Conservation (phyloP, 2,329 filamentous ascomycete genomes). For the Simplicillium sp. region DNA sequence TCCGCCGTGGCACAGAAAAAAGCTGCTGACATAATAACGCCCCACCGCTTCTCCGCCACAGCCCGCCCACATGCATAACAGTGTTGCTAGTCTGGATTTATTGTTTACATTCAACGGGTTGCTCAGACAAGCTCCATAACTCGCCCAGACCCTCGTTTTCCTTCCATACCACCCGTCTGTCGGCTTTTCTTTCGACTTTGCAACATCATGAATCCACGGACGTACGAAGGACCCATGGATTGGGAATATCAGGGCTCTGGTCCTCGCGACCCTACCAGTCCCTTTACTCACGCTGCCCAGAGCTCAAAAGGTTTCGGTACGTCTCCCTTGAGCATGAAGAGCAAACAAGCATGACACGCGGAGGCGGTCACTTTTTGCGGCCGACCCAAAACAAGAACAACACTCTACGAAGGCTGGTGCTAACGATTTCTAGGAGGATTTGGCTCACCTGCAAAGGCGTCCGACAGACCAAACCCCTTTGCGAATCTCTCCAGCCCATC, state of each 20-base stretch:
- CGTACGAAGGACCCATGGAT: conserved; percentile 54
- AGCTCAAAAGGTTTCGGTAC: conserved; percentile 30
- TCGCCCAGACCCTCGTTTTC: background rate
- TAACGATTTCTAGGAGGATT: conserved; percentile 17
- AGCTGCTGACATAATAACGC: conserved; percentile 4
- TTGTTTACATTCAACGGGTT: conserved; percentile 8
- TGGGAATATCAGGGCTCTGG: conserved; percentile 53
- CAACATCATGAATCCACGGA: conserved; percentile 40
- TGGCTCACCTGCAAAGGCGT: conserved; percentile 26
- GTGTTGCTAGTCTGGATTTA: background rate
- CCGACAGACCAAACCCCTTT: conserved; percentile 24
- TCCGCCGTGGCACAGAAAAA: background rate
- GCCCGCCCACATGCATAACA: conserved; percentile 1
- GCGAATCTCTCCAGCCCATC: conserved; percentile 26
- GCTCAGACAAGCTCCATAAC: conserved; percentile 3
- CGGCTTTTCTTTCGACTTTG: background rate
- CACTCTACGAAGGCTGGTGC: conserved; percentile 1
- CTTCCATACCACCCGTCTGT: conserved; percentile 1
- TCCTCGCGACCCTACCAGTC: conserved; percentile 51
- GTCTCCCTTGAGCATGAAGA: conserved; percentile 10
- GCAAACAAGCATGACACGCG: no score
- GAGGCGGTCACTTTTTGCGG: no score
- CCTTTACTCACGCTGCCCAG: conserved; percentile 45
- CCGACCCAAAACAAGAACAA: no score
- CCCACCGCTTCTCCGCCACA: background rate